A percentile compares a stretch with the other conserved stretches of the same genome.
Conservation (phyloP, 2,329 filamentous ascomycete genomes). For the Elsinoe batatas region DNA sequence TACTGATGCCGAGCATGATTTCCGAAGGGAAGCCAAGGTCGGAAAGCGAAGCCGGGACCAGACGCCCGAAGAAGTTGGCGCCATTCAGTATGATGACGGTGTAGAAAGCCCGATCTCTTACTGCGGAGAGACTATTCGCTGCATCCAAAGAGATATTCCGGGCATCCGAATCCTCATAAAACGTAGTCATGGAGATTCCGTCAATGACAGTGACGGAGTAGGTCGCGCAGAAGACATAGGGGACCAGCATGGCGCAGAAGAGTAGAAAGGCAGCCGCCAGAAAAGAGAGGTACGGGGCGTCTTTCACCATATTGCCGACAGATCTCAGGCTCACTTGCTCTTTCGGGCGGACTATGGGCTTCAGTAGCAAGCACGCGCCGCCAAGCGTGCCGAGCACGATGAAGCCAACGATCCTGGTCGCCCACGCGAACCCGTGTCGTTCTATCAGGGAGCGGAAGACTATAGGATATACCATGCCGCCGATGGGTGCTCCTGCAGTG, state of each 20-base stretch:
- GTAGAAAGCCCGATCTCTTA: constrained; percentile 48
- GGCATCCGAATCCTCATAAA: no score
- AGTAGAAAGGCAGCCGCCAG: constrained; percentile 42
- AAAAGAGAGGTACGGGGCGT: constrained; percentile 38
- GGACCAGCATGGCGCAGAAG: constrained; percentile 34
- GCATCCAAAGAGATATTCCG: no score
- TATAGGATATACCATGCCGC: constrained; percentile 50
- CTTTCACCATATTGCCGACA: constrained; percentile 29
- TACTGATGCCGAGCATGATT: constrained; percentile 42
- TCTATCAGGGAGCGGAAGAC: constrained; percentile 44
- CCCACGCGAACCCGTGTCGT: constrained; percentile 53
- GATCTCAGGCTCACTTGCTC: no score
- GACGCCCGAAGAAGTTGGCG: constrained; percentile 49
- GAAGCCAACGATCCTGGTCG: constrained; percentile 50
- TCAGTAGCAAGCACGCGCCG: constrained; percentile 13
- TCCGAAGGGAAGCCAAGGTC: constrained; percentile 46
- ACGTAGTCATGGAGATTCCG: constrained; percentile 26
- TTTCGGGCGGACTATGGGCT: background rate
- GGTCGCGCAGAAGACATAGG: constrained; percentile 50
- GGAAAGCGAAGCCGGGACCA: constrained; percentile 49
- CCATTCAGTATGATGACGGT: constrained; percentile 60
- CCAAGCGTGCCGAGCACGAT: constrained; percentile 41
- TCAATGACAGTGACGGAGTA: constrained; percentile 44
- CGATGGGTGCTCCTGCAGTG: constrained; percentile 50
- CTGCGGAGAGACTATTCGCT: no score